Evolutionary conservation across 257 asterid genomes (phyloP).

Genomic region (Rhazya stricta): DNA sequence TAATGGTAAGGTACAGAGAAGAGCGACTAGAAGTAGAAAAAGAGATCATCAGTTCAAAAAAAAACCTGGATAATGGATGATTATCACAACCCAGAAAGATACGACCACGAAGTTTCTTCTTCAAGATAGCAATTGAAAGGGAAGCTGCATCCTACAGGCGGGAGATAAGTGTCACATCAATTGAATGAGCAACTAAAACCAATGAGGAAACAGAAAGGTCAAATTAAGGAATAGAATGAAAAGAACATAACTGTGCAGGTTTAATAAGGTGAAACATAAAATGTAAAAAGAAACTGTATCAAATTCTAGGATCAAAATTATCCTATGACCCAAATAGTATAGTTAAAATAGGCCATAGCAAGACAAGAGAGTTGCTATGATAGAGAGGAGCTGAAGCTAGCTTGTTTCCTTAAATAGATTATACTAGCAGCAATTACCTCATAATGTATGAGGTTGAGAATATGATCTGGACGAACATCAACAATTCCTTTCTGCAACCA

Average conservation of each 20-base stretch:
- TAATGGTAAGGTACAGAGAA: neutral
- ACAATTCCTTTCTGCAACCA: conserved; percentile 77
- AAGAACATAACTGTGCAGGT: neutral
- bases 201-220: neutral
- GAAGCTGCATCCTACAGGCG: conserved; percentile 81
- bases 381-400: neutral
- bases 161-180: neutral
- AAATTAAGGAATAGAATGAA: neutral
- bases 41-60: neutral
- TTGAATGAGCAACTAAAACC: neutral
- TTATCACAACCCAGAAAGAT: conserved; percentile 87
- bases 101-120: conserved; percentile 54
- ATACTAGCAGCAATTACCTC: conserved; percentile 49
- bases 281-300: neutral
- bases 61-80: conserved; percentile 77
- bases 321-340: neutral
- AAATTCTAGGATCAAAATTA: neutral
- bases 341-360: neutral
- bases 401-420: neutral
- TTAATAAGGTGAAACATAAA: neutral
- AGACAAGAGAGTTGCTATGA: neutral
- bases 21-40: neutral
- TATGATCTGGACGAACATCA: conserved; percentile 87
- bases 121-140: conserved; percentile 58
- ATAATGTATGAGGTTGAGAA: conserved; percentile 83